Base-by-base conservation (phyloP, 1,284 basidiomycete species). In the Ustilago sp. region DNA sequence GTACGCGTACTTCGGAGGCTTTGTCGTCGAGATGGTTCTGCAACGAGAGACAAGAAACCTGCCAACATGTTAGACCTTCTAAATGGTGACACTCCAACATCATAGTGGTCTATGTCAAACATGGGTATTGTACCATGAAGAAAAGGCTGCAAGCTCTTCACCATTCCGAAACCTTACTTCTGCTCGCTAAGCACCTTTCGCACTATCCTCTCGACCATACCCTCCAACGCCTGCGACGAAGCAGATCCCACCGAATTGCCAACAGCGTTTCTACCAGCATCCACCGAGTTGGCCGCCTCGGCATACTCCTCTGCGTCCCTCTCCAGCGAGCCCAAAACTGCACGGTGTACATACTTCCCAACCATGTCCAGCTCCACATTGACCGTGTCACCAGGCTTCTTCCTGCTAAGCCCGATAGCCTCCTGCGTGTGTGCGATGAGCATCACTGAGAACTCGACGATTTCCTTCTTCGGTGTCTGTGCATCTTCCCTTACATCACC, bases 301-400 rank as follows among this genome's bases (percentile, higher is more conserved):
- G 59, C 64, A 43, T 63, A 57, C 1, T 74, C 72, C 50, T 71
- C 68, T 3, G 64, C 68, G 54, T 78, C 71, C 38, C 74, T 54
- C 59, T 77, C 75, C 11, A 77, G 38, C 23, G 78, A 77, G 0
- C 76, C 79, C 47, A 79, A 55, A 5, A 82, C 79, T n/a, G 80
- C 80, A 31, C 83, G 73, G 63, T 82, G 72, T 19, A 84, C 83
- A 66, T 83, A 85, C 67, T 85, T 85, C 64, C 83, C 83, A 28
- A 85, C 83, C 83, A 85, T 85, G 63, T 85, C 84, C 48, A 85
- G 75, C 70, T 85, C 84, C 23, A 85, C 79, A 54, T 85, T 85
- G 50, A 85, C 81, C 45, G 65, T 73, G n/a, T 80, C 77, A 34
- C 84, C 84, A 6, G 81, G 68, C 68, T 75, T 81, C 72, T 85